These are phyloP conservation scores for Oropetium thomaeum DNA, from an alignment of 176 grass and related monocot species.

Conservation along the genomic window DNA sequence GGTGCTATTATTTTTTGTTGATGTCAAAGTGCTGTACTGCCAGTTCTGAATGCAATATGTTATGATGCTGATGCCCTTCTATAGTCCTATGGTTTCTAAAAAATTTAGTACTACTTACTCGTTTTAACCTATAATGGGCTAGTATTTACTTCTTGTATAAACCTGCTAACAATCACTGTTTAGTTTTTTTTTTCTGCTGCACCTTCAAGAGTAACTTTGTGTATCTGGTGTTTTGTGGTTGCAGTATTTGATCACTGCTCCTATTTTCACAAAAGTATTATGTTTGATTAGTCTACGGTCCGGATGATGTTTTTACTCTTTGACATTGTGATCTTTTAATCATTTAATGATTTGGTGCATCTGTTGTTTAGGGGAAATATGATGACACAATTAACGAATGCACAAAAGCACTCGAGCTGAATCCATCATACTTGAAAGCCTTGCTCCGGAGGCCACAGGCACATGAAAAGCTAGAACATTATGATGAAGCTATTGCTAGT, in stretches of 20 bases:
- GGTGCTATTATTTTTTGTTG: background rate
- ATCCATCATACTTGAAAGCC: constrained; percentile 84
- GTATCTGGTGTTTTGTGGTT: background rate
- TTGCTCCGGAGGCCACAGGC: constrained; percentile 86
- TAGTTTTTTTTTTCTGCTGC: background rate
- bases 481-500: constrained; percentile 95
- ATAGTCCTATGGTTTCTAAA: background rate
- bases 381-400: constrained; percentile 87
- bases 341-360: constrained; percentile 11
- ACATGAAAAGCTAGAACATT: constrained; percentile 93
- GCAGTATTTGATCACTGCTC: background rate
- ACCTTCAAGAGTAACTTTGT: background rate
- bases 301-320: background rate
- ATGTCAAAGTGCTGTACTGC: background rate
- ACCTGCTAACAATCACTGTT: background rate
- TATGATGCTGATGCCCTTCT: background rate
- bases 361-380: constrained; percentile 58
- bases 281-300: background rate
- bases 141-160: background rate
- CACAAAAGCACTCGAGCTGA: constrained; percentile 93
- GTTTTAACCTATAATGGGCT: background rate
- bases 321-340: background rate
- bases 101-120: background rate
- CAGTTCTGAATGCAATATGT: background rate
- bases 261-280: background rate